phyloP scores from a whole-genome alignment of 768 basidiomycete genomes.

The Lactarius quietus region DNA sequence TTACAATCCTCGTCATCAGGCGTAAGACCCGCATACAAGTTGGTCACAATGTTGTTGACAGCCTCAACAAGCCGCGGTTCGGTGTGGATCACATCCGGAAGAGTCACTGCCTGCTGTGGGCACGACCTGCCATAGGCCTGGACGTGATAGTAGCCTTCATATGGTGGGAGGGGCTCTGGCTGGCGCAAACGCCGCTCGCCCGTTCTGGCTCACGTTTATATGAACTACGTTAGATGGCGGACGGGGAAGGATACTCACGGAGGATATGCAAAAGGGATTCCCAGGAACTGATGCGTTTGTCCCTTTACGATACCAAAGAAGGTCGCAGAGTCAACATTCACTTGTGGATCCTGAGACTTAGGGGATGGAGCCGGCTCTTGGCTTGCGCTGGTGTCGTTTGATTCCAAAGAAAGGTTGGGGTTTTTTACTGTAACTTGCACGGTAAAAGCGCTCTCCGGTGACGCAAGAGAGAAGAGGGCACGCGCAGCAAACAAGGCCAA shows the following conservation, averaged over 20 bases:
- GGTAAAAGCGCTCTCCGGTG: neutral
- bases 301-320: neutral
- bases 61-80: neutral
- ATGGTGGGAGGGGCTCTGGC: constrained; percentile 28
- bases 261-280: neutral
- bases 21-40: constrained; percentile 7
- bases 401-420: neutral
- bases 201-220: constrained; percentile 26
- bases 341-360: neutral
- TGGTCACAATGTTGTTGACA: neutral
- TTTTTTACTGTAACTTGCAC: neutral
- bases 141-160: constrained; percentile 23
- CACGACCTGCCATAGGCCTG: constrained; percentile 29
- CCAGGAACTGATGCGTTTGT: neutral
- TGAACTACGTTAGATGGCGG: neutral
- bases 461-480: neutral
- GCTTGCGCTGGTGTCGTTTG: neutral
- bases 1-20: constrained; percentile 28
- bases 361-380: neutral
- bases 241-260: neutral
- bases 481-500: neutral
- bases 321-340: neutral
- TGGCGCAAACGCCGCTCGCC: constrained; percentile 38
- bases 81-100: constrained; percentile 10
- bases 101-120: constrained; percentile 27